Conservation (phyloP, 345 rosid genomes). For the Eucalyptus dawsonii region DNA sequence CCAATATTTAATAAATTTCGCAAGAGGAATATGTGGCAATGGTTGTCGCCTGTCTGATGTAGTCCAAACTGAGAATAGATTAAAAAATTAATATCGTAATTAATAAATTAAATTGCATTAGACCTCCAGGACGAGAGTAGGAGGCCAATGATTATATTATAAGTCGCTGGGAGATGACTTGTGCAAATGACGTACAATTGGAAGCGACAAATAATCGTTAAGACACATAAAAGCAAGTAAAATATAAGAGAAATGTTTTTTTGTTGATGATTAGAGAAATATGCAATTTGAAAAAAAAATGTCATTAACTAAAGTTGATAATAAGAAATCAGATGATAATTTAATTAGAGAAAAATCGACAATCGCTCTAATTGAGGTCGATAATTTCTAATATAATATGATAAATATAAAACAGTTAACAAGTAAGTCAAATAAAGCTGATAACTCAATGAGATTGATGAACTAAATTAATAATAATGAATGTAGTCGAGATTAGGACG, state of each 20-base stretch:
- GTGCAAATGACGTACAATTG: not conserved
- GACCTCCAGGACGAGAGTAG: not conserved
- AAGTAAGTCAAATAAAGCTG: not conserved
- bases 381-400: not conserved
- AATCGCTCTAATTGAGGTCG: not conserved
- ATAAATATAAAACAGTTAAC: not conserved
- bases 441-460: not conserved
- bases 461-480: not conserved
- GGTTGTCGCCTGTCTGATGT: not conserved
- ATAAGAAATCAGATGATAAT: accelerated
- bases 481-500: not conserved
- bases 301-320: not conserved
- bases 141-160: not conserved
- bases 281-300: too few species aligned
- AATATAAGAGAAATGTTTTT: too few species aligned
- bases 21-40: not conserved
- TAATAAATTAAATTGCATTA: not conserved
- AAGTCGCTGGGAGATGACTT: not conserved
- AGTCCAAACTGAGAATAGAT: not conserved
- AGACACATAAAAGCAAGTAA: not conserved
- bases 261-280: not conserved
- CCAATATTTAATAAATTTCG: not conserved
- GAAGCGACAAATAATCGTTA: not conserved
- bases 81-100: not conserved
- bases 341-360: not conserved